Percentiles rank a stretch among this genome's conserved stretches.
Evolutionary conservation across 73 alveolate genomes (phyloP).

Genomic region (Paramecium sonneborni): DNA sequence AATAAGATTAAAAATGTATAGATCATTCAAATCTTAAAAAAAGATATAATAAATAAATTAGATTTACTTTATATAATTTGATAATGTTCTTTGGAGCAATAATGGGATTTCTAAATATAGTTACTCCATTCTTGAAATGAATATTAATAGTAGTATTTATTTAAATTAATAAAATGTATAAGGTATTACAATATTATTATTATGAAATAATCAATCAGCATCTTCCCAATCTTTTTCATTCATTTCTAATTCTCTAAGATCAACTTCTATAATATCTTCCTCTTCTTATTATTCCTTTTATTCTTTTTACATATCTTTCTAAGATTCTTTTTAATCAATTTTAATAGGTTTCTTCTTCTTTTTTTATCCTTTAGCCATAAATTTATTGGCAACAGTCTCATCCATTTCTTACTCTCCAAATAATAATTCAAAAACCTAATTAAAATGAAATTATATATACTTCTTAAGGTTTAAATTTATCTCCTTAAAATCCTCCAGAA

Average conservation of each 20-base stretch:
- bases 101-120: not conserved
- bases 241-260: conserved; percentile 15
- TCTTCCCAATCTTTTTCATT: conserved; percentile 49
- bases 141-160: not conserved
- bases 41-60: not conserved
- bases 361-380: conserved; percentile 13
- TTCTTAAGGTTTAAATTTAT: conserved; percentile 94
- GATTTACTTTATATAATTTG: not conserved
- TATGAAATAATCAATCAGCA: conserved; percentile 45
- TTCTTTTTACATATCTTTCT: conserved; percentile 76
- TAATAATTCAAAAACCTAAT: conserved; percentile 84
- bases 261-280: conserved; percentile 54
- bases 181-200: not conserved
- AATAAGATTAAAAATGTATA: not conserved
- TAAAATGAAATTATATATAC: conserved; percentile 35
- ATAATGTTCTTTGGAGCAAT: not conserved
- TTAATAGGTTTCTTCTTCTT: conserved; percentile 43
- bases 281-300: not conserved
- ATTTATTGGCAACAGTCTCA: conserved; percentile 44
- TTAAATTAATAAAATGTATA: not conserved
- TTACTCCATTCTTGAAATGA: conserved; percentile 8
- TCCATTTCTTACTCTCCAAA: conserved; percentile 83
- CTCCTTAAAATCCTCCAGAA: conserved; percentile 97
- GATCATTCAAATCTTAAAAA: not conserved
- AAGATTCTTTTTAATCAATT: not conserved